These are phyloP conservation scores for Cichorium intybus DNA, from an alignment of 140 eudicot species.

Conservation along the genomic window DNA sequence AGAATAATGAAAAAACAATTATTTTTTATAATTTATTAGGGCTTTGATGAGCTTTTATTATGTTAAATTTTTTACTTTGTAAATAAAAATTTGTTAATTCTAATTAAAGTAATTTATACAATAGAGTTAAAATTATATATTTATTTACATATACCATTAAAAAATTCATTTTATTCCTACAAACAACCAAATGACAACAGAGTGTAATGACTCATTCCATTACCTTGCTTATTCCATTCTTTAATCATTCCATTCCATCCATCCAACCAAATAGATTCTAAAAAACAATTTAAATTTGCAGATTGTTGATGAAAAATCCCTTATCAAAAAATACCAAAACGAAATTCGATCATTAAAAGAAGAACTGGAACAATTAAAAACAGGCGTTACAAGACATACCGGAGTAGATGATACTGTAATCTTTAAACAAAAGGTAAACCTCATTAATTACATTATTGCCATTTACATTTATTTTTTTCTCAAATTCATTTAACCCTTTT, in stretches of 20 bases:
- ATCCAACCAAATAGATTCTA: background rate
- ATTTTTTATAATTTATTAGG: background rate
- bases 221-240: too few relatives aligned
- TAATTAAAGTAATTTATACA: too few relatives aligned
- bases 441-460: background rate
- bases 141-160: too few relatives aligned
- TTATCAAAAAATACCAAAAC: conserved; percentile 89
- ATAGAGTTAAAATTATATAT: too few relatives aligned
- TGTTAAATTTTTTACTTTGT: background rate
- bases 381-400: conserved; percentile 50
- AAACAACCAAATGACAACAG: too few relatives aligned
- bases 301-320: conserved; percentile 95
- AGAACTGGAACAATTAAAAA: conserved; percentile 76
- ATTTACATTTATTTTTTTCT: background rate
- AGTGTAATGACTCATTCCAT: too few relatives aligned
- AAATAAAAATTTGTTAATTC: too few relatives aligned
- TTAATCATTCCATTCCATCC: too few relatives aligned
- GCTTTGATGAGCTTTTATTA: too few relatives aligned
- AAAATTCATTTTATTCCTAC: too few relatives aligned
- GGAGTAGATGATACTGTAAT: conserved; percentile 59
- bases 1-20: background rate
- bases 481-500: conserved; percentile 5
- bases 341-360: conserved; percentile 85
- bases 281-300: conserved; percentile 36
- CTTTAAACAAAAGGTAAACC: conserved; percentile 78